Conservation (phyloP, 164 flowering plant genomes). For the Aristolochia californica region DNA sequence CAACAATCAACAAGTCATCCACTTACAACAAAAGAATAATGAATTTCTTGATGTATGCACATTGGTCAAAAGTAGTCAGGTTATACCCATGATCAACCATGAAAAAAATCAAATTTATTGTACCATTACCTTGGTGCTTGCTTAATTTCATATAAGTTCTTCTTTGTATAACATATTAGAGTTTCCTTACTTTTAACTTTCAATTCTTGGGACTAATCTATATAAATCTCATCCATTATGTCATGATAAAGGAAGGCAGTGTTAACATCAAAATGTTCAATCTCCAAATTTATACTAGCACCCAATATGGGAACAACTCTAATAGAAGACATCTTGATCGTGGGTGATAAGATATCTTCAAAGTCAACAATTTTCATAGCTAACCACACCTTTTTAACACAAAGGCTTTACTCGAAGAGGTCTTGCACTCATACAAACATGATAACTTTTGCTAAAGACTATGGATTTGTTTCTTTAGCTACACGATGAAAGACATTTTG, state of each 20-base stretch:
- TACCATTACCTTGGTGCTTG: too few species aligned
- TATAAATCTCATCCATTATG: slow-evolving; percentile 1
- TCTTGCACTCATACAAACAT: too few species aligned
- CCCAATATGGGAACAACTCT: not conserved
- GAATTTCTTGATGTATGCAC: not conserved
- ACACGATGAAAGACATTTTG: too few species aligned
- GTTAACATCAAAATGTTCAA: slow-evolving; percentile 1
- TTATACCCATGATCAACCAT: not conserved
- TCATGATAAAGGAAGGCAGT: slow-evolving; percentile 4
- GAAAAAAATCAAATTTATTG: not conserved
- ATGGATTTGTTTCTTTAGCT: too few species aligned
- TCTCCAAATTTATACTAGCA: slow-evolving; percentile 1
- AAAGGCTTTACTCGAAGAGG: too few species aligned
- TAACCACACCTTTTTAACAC: too few species aligned
- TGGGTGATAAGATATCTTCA: slow-evolving; percentile 5
- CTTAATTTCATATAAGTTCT: too few species aligned
- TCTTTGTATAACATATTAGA: not conserved
- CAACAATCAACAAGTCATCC: not conserved
- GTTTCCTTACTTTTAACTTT: not conserved
- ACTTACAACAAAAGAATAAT: not conserved
- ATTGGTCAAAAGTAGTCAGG: not conserved
- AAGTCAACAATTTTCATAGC: not conserved
- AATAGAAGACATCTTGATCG: not conserved
- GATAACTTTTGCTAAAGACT: too few species aligned
- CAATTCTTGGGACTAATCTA: not conserved